These are phyloP conservation scores for Xylaria sp. DNA, from an alignment of 2,329 filamentous ascomycete species.

Conservation along the genomic window DNA sequence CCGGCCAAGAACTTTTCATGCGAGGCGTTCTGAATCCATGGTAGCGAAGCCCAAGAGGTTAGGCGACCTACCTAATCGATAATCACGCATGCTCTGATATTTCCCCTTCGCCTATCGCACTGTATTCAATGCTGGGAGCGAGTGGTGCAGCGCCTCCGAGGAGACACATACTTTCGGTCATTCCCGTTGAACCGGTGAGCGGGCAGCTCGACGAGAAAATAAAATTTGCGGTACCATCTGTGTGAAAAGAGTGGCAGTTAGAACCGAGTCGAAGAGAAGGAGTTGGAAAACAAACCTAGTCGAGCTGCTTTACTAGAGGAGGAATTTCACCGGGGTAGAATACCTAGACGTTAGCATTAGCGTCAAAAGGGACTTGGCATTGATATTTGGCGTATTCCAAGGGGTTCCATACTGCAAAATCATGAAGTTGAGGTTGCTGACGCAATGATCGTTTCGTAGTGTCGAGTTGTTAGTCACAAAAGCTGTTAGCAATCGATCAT, in stretches of 20 bases:
- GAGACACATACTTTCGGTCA: neutral
- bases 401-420: constrained; percentile 7
- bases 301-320: neutral
- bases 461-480: neutral
- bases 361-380: constrained; percentile 10
- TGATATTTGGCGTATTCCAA: constrained; percentile 17
- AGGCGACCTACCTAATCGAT: constrained; percentile 20
- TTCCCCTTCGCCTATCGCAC: constrained; percentile 1
- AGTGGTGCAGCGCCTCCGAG: neutral
- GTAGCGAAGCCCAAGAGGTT: constrained; percentile 15
- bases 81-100: constrained; percentile 7
- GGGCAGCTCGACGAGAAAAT: neutral
- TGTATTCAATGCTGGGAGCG: neutral
- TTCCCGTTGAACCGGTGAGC: neutral
- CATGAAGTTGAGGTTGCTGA: constrained; percentile 19
- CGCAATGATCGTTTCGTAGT: constrained; percentile 9
- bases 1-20: constrained; percentile 23
- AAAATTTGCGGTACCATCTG: neutral
- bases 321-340: neutral
- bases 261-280: neutral
- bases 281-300: neutral
- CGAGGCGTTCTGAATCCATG: constrained; percentile 17
- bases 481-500: neutral
- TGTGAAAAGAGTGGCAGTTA: neutral
- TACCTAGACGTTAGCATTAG: neutral